Base-by-base conservation (phyloP, 2,329 filamentous ascomycete genomes). In the Alternaria novae-zelandiae region DNA sequence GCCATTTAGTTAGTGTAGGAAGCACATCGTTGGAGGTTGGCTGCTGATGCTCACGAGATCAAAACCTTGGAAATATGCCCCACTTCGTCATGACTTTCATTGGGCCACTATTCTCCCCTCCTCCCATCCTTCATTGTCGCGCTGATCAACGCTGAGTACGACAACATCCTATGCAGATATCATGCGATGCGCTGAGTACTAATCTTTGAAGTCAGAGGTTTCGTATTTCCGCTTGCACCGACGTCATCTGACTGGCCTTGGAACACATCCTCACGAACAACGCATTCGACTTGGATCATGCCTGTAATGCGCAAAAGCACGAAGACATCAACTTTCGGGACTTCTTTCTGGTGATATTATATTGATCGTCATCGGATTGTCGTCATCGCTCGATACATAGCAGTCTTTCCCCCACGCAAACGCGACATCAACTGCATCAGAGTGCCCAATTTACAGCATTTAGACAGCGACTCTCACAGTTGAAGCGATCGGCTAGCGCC, bases 181-280 rank as follows among this genome's bases (percentile, higher is more conserved):
- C 8, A 8, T 32, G 17, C 26, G 46, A 53, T 13, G 9, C 13
- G 15, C 23, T 51, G 32, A 23, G 32, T 23, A 53, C 20, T 36
- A 32, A 51, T 41, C 21, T 54, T 54, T 26, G 20, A 17, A 17
- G 21, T 50, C 25, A 2, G 32, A 26, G 28, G 9, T 43, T 50
- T 49, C 25, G 30, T 17, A 26, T 49, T 63, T 55, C 56, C 44
- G 43, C 60, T 23, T 43, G n/a, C 20, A 32, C 57, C 47, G 56
- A 60, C 61, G 57, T 63, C 61, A 63, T 63, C 57, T 12, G 55
- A 43, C 36, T 20, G 45, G 15, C 61, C 57, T 63, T 60, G 61
- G 60, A 59, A 54, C 53, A 59, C 23, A 46, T 30, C 56, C 12
- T 59, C 44, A 44, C 50, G 44, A 30, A 59, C 20, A 60, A 51